phyloP scores from a whole-genome alignment of 1,284 basidiomycete species.

The Apiotrichum akiyoshidainum region DNA sequence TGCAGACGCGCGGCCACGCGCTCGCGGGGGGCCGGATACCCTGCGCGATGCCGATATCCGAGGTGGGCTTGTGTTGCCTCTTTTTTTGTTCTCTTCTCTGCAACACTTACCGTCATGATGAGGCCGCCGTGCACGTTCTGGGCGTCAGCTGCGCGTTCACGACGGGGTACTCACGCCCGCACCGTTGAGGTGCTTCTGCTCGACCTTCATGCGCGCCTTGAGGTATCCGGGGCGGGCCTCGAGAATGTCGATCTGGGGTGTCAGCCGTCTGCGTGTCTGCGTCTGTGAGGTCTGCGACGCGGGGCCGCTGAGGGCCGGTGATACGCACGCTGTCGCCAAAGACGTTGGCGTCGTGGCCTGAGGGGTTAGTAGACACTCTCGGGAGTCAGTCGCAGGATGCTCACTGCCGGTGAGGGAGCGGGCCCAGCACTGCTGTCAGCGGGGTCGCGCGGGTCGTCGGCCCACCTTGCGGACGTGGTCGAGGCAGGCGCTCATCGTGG shows the following conservation, averaged over 20 bases:
- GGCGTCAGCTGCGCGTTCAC: background rate
- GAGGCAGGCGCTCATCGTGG: conserved; percentile 13
- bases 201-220: conserved; percentile 6
- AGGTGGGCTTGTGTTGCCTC: no score
- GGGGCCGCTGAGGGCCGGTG: no score
- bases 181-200: conserved; percentile 13
- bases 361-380: background rate
- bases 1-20: no score
- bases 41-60: no score
- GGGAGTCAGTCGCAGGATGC: background rate
- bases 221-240: conserved; percentile 17
- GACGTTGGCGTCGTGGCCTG: conserved; percentile 15
- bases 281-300: no score
- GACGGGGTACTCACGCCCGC: conserved; percentile 11
- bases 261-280: no score
- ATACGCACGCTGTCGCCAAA: conserved; percentile 1
- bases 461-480: conserved; percentile 16
- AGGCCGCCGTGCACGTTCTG: conserved; percentile 15
- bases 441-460: no score
- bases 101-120: conserved; percentile 13
- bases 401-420: background rate
- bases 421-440: conserved; percentile 6
- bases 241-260: conserved; percentile 12
- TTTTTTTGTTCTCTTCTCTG: no score
- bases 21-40: no score